Percentiles rank a stretch among this genome's conserved stretches.
Conservation (phyloP, 1,139 yeast species). For the Hemisphaericaspora xylanilytica region DNA sequence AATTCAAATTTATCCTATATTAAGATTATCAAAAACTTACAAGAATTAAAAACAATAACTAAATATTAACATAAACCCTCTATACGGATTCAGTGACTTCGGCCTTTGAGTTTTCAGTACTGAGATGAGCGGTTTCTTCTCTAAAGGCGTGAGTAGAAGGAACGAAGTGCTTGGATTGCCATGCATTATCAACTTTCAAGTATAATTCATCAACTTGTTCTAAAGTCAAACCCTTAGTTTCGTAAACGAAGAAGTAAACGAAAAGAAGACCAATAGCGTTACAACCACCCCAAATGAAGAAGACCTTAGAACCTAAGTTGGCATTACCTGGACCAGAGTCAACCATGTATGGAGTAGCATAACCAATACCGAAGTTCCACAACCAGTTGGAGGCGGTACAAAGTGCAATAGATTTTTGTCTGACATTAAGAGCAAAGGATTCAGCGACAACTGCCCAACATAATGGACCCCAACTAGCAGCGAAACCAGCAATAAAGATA, state of each 20-base stretch:
- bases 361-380: conserved; percentile 68
- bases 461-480: conserved; percentile 74
- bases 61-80: background rate
- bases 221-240: conserved; percentile 70
- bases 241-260: conserved; percentile 66
- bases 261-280: conserved; percentile 42
- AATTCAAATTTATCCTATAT: too few species aligned
- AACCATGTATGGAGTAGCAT: conserved; percentile 66
- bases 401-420: conserved; percentile 68
- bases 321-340: conserved; percentile 61
- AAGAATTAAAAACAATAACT: background rate
- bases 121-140: conserved; percentile 15
- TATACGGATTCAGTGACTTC: conserved; percentile 1
- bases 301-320: conserved; percentile 61
- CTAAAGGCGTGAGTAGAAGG: conserved; percentile 37
- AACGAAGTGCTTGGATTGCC: conserved; percentile 31
- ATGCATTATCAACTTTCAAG: conserved; percentile 32
- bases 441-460: conserved; percentile 73
- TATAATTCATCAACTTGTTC: conserved; percentile 61
- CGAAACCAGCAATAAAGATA: conserved; percentile 65
- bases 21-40: too few species aligned
- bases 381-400: conserved; percentile 73
- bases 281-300: conserved; percentile 66
- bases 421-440: conserved; percentile 59
- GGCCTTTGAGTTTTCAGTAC: background rate